Conservation (phyloP, 2,329 filamentous ascomycete species). For the Fusarium musae region DNA sequence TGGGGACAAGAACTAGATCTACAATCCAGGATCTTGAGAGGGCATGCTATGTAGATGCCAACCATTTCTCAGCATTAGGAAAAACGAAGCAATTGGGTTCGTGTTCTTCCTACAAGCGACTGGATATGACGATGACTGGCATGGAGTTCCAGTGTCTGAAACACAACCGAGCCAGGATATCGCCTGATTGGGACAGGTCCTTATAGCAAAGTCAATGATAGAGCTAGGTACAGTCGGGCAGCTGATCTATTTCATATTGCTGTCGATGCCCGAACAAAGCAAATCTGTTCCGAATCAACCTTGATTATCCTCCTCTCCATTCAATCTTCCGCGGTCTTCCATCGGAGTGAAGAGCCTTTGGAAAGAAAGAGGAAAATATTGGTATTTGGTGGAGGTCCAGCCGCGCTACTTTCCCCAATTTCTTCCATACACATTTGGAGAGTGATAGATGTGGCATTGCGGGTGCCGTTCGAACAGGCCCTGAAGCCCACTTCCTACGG, state of each 20-base stretch:
- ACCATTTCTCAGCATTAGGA: constrained; percentile 10
- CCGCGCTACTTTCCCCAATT: constrained; percentile 21
- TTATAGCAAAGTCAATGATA: constrained; percentile 12
- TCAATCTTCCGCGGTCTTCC: constrained; percentile 5
- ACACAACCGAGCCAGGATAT: constrained; percentile 14
- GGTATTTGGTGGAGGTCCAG: constrained; percentile 14
- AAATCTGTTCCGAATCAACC: neutral
- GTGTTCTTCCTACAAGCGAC: constrained; percentile 5
- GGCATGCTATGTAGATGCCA: neutral
- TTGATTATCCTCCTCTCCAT: neutral
- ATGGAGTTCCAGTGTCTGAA: constrained; percentile 4
- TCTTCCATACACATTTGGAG: constrained; percentile 37
- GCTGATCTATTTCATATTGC: constrained; percentile 7
- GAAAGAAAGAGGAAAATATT: constrained; percentile 4
- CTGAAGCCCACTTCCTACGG: constrained; percentile 25
- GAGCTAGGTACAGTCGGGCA: neutral
- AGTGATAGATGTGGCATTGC: constrained; percentile 42
- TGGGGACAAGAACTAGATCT: constrained; percentile 43
- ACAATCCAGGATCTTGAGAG: constrained; percentile 43
- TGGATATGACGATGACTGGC: neutral
- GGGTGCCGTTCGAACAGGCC: constrained; percentile 37
- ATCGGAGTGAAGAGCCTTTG: neutral
- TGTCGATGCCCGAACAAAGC: constrained; percentile 39
- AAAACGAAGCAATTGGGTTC: constrained; percentile 5
- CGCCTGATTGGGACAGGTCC: constrained; percentile 9